Base-by-base conservation (phyloP, 495 filamentous ascomycete genomes). In the Penicillium verhagenii region DNA sequence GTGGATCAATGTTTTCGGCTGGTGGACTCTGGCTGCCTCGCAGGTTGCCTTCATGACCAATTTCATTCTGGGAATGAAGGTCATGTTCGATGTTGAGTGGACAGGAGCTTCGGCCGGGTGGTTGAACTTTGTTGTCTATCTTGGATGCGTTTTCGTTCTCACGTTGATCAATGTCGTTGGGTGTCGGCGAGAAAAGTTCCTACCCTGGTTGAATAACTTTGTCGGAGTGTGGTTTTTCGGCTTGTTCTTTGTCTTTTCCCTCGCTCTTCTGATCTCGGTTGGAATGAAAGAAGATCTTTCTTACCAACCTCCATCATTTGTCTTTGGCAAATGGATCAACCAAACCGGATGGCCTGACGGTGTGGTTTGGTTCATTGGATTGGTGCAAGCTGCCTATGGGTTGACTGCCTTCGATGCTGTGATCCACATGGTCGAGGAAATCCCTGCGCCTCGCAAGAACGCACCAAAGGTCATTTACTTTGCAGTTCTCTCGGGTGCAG, bases 391-490 rank as follows among this genome's bases (percentile, higher is more conserved):
- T 25, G 82, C 80, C 1, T 75, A 85, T 26, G 79, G 79, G 6
- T 68, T 86, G 18, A 85, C 80, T 25, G 83, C 80, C 1, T 86
- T 79, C 46, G 83, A 86, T 59, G 79, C 81, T 9, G 82, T 82
- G 4, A 75, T 83, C 16, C 83, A 85, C 51, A 79, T 86, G 77
- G 77, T 79, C 14, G 81, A 77, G 42, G 73, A 76, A 48, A 73
- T 76, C 14, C 73, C 73, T 3, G 65, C 67, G 0, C 73, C 73
- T 2, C 67, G 72, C 20, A 65, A 64, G 45, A 74, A 76, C 43
- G 72, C 70, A 0, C 73, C 73, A 0, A 59, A 60, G 6, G 70
- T 72, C 14, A 73, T 76, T 37, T 71, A 65, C 52, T 57, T 74
- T 0, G 64, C 70, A 3, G 69, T 76, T 14, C 50, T 71, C 2